Conservation (phyloP, 257 asterid species). For the Fraxinus quadrangulata region DNA sequence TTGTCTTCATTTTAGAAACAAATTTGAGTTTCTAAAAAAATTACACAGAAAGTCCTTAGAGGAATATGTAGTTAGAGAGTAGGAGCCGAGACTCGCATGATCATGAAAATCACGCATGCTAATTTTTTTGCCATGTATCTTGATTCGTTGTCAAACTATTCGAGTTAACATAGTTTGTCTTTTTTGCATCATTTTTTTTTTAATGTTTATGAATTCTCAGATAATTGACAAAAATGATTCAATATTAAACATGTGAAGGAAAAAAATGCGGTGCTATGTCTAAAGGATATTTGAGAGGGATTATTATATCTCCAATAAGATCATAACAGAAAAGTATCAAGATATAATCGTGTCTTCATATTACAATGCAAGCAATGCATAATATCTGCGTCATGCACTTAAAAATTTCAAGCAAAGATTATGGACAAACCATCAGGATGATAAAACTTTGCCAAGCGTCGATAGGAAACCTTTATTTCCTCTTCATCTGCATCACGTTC, state of each 20-base stretch:
- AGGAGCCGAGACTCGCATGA: neutral
- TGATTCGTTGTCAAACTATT: neutral
- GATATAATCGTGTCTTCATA: neutral
- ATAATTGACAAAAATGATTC: neutral
- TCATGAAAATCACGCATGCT: neutral
- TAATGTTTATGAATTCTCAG: neutral
- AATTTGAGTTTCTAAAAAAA: neutral
- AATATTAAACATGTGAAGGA: neutral
- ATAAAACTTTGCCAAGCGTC: constrained; percentile 92
- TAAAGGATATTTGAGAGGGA: neutral
- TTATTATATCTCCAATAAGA: neutral
- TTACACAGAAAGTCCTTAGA: neutral
- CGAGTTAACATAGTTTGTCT: neutral
- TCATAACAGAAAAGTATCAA: neutral
- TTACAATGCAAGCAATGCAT: neutral
- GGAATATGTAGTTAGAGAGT: neutral
- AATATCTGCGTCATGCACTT: neutral
- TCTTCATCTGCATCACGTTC: constrained; percentile 88
- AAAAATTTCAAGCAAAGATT: constrained; percentile 21
- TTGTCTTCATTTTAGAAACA: neutral
- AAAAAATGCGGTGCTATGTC: neutral
- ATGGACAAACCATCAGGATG: constrained; percentile 92
- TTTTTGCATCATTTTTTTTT: neutral
- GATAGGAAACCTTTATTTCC: constrained; percentile 79
- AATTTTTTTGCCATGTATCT: neutral